phyloP scores from a whole-genome alignment of 768 basidiomycete genomes.

The Lactifluus hygrophoroides region DNA sequence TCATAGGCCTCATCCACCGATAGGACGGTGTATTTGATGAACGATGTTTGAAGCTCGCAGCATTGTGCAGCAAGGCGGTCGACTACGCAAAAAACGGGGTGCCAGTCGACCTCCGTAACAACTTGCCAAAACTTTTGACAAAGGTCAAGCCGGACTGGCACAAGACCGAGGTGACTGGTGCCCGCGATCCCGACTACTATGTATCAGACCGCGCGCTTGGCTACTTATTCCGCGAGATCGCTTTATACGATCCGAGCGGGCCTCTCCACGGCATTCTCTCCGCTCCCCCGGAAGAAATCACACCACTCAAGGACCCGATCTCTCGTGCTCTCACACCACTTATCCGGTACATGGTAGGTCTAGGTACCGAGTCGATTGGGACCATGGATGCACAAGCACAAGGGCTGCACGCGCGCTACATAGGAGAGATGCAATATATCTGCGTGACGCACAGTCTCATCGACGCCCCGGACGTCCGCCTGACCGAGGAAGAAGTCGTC shows the following conservation, averaged over 20 bases:
- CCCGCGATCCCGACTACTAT: constrained; percentile 60
- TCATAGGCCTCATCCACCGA: not conserved
- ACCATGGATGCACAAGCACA: too few species aligned
- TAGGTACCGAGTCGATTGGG: too few species aligned
- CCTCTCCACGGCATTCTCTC: constrained; percentile 1
- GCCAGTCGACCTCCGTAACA: constrained; percentile 41
- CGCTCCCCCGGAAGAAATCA: not conserved
- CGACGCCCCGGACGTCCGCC: too few species aligned
- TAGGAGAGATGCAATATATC: too few species aligned
- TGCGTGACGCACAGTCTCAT: too few species aligned
- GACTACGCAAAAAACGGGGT: constrained; percentile 76
- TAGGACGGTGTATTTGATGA: constrained; percentile 56
- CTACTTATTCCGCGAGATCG: constrained; percentile 55
- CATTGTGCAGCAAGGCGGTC: constrained; percentile 60
- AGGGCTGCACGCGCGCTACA: too few species aligned
- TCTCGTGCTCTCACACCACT: not conserved
- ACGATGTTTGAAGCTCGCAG: constrained; percentile 49
- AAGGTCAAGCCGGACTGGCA: constrained; percentile 76
- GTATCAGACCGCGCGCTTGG: constrained; percentile 64
- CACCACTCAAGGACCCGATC: constrained; percentile 5
- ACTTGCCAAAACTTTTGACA: constrained; percentile 48
- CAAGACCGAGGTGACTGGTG: constrained; percentile 31
- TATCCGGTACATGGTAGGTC: too few species aligned
- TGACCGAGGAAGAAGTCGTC: too few species aligned
- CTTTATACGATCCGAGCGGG: constrained; percentile 33